phyloP scores from a whole-genome alignment of 805 yeast species.

The Nakazawaea holstii region DNA sequence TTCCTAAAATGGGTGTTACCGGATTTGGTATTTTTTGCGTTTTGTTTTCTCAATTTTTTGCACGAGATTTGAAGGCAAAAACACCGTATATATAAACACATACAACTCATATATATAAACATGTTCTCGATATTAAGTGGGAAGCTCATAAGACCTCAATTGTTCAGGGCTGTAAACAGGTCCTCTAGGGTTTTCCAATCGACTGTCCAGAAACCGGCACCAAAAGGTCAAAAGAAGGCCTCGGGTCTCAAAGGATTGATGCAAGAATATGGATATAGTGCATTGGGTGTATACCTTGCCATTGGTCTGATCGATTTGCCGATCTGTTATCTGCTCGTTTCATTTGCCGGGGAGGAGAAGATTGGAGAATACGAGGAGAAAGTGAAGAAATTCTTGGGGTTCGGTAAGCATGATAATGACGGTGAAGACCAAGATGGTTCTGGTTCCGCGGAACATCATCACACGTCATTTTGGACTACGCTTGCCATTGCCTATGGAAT shows the following conservation, averaged over 20 bases:
- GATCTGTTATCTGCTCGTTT: slow-evolving; percentile 75
- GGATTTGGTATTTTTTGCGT: too few relatives aligned
- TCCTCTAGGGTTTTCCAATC: slow-evolving; percentile 1
- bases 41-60: too few relatives aligned
- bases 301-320: slow-evolving; percentile 79
- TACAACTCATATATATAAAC: not conserved
- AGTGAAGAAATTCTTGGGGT: slow-evolving; percentile 59
- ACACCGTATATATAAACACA: not conserved
- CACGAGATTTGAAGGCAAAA: too few relatives aligned
- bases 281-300: slow-evolving; percentile 76
- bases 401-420: slow-evolving; percentile 33
- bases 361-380: slow-evolving; percentile 62
- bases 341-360: slow-evolving; percentile 79
- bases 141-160: not conserved
- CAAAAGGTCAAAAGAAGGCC: slow-evolving; percentile 25
- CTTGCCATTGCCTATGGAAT: slow-evolving; percentile 87
- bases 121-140: not conserved
- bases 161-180: not conserved
- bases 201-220: not conserved
- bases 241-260: slow-evolving; percentile 56
- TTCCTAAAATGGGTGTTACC: too few relatives aligned
- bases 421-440: slow-evolving; percentile 6
- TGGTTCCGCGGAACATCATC: slow-evolving; percentile 12
- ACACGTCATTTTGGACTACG: slow-evolving; percentile 62
- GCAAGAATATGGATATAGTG: slow-evolving; percentile 88